phyloP scores from a whole-genome alignment of 1,139 yeast genomes.

The Yamadazyma conglobata region DNA sequence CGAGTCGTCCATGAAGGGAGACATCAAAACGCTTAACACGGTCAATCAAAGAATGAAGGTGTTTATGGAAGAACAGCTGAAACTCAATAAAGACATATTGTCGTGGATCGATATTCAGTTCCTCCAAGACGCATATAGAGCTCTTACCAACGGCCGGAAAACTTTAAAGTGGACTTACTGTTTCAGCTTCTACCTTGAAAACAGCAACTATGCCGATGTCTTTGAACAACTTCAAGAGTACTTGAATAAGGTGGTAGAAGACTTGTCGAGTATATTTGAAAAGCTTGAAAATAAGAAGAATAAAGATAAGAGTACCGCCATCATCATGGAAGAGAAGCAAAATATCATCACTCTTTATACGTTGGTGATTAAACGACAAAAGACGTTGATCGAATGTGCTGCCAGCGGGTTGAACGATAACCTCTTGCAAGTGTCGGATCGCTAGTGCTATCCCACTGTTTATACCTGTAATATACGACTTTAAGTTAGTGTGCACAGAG shows the following conservation, averaged over 20 bases:
- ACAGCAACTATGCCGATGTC: slow-evolving; percentile 49
- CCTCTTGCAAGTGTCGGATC: no score
- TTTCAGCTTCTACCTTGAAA: slow-evolving; percentile 64
- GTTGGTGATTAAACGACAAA: slow-evolving; percentile 43
- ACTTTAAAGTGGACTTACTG: slow-evolving; percentile 92
- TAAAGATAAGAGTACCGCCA: slow-evolving; percentile 21
- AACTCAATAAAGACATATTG: slow-evolving; percentile 24
- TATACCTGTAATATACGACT: slow-evolving; percentile 3
- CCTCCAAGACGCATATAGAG: slow-evolving; percentile 66
- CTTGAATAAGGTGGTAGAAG: slow-evolving; percentile 73
- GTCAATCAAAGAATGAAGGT: slow-evolving; percentile 64
- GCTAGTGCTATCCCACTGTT: no score
- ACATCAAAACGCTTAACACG: slow-evolving; percentile 55
- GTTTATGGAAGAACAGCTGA: slow-evolving; percentile 44
- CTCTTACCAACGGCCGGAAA: slow-evolving; percentile 66
- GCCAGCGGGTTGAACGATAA: slow-evolving; percentile 35
- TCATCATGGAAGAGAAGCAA: slow-evolving; percentile 45
- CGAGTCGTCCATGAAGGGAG: slow-evolving; percentile 74
- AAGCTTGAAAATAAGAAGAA: slow-evolving; percentile 47
- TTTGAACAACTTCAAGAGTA: slow-evolving; percentile 76
- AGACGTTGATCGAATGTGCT: slow-evolving; percentile 51
- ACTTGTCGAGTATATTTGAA: slow-evolving; percentile 69
- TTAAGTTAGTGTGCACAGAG: background rate
- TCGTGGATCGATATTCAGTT: slow-evolving; percentile 93
- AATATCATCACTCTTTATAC: slow-evolving; percentile 50